phyloP scores from a whole-genome alignment of 495 filamentous ascomycete genomes.

The Neurospora sp. region DNA sequence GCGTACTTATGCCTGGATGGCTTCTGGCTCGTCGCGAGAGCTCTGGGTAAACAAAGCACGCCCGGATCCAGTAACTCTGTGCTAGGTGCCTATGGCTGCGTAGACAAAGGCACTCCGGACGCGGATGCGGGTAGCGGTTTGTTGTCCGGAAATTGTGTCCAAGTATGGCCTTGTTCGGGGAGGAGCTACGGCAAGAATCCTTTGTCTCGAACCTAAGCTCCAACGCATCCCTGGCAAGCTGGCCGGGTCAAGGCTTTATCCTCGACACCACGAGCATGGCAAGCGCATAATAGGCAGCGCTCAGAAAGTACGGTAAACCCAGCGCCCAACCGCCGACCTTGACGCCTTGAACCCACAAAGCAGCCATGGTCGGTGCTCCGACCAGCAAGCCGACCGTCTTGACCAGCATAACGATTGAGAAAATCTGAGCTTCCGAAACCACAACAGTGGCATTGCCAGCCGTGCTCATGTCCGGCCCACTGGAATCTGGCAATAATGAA shows the following conservation, averaged over 20 bases:
- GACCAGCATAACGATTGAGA: conserved; percentile 38
- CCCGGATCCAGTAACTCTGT: neutral
- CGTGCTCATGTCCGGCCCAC: neutral
- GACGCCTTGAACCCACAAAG: conserved; percentile 29
- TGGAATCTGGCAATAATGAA: conserved; percentile 14
- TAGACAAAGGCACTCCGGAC: neutral
- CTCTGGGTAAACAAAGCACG: neutral
- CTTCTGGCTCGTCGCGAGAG: neutral
- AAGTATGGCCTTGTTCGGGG: neutral
- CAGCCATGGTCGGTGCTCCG: conserved; percentile 32
- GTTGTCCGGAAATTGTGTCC: neutral
- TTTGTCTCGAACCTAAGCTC: neutral
- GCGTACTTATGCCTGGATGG: neutral
- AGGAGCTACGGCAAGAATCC: neutral
- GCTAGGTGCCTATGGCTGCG: neutral
- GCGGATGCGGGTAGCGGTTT: neutral
- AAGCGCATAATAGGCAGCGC: conserved; percentile 23
- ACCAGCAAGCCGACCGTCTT: conserved; percentile 32
- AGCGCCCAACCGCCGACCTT: conserved; percentile 9
- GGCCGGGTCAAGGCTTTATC: neutral
- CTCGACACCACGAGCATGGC: conserved; percentile 10
- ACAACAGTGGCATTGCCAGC: conserved; percentile 4
- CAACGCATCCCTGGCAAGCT: neutral
- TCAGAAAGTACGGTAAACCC: conserved; percentile 25
- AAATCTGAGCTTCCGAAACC: conserved; percentile 25